Percentiles rank a stretch among this genome's conserved stretches.
These are phyloP conservation scores for Moricandia arvensis DNA, from an alignment of 345 rosid genomes.

Conservation along the genomic window DNA sequence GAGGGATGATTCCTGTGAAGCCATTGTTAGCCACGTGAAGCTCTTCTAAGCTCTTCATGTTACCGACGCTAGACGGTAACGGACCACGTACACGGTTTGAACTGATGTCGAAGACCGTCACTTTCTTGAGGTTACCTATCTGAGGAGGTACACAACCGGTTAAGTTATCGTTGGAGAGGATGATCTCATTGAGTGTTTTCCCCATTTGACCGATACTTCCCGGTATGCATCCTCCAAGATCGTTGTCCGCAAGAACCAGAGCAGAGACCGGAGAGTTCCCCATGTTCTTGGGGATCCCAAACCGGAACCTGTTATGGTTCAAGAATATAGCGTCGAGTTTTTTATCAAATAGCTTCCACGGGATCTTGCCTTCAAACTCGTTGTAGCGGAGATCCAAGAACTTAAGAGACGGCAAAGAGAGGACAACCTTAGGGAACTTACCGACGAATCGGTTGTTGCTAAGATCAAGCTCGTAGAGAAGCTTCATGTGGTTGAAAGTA, in stretches of 20 bases:
- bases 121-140: constrained; percentile 55
- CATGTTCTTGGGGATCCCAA: constrained; percentile 62
- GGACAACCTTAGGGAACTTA: constrained; percentile 55
- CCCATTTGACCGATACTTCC: constrained; percentile 69
- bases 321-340: constrained; percentile 63
- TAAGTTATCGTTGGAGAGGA: constrained; percentile 66
- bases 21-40: constrained; percentile 60
- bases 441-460: constrained; percentile 81
- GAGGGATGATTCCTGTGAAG: constrained; percentile 60
- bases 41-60: constrained; percentile 69
- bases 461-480: constrained; percentile 66
- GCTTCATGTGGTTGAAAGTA: constrained; percentile 52
- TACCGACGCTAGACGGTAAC: constrained; percentile 50
- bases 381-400: constrained; percentile 73
- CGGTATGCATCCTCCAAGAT: constrained; percentile 80
- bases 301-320: constrained; percentile 60
- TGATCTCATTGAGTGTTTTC: constrained; percentile 62
- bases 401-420: constrained; percentile 58
- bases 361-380: constrained; percentile 73
- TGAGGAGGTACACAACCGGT: constrained; percentile 73
- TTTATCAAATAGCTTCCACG: constrained; percentile 55
- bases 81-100: constrained; percentile 57
- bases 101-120: constrained; percentile 66
- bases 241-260: constrained; percentile 64
- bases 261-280: constrained; percentile 78